A percentile compares a stretch with the other conserved stretches of the same genome.
Conservation (phyloP, 1,284 basidiomycete genomes). For the Cryptococcus floricola region DNA sequence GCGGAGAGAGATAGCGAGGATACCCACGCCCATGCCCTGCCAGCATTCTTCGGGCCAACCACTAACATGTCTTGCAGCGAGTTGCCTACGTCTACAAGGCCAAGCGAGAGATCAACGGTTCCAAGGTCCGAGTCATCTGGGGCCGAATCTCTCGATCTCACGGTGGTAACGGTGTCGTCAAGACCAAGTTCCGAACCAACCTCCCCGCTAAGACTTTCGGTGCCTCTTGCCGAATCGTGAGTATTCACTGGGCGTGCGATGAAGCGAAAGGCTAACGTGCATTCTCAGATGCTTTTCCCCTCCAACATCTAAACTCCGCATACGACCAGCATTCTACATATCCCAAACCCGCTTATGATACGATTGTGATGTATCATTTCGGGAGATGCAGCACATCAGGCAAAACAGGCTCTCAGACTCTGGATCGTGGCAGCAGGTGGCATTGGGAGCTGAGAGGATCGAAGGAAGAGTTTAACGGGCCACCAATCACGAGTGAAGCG, state of each 20-base stretch:
- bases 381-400: conserved; percentile 11
- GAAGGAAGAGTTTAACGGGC: no score
- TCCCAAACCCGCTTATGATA: conserved; percentile 13
- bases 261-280: neutral
- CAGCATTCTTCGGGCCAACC: neutral
- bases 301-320: conserved; percentile 47
- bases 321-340: neutral
- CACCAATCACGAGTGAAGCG: no score
- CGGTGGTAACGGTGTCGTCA: conserved; percentile 93
- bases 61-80: conserved; percentile 57
- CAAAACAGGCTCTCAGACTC: no score
- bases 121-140: conserved; percentile 95
- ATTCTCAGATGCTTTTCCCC: conserved; percentile 49
- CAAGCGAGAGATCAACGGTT: conserved; percentile 85
- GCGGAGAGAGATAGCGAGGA: neutral
- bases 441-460: no score
- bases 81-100: conserved; percentile 97
- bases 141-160: conserved; percentile 89
- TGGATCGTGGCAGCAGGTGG: no score
- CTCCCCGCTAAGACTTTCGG: conserved; percentile 95
- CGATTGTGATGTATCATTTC: conserved; percentile 26
- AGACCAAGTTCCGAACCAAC: conserved; percentile 95
- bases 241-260: conserved; percentile 41
- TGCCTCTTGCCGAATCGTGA: conserved; percentile 86
- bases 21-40: neutral